phyloP scores from a whole-genome alignment of 2,329 filamentous ascomycete genomes.

The Pestalotiopsis sp. region DNA sequence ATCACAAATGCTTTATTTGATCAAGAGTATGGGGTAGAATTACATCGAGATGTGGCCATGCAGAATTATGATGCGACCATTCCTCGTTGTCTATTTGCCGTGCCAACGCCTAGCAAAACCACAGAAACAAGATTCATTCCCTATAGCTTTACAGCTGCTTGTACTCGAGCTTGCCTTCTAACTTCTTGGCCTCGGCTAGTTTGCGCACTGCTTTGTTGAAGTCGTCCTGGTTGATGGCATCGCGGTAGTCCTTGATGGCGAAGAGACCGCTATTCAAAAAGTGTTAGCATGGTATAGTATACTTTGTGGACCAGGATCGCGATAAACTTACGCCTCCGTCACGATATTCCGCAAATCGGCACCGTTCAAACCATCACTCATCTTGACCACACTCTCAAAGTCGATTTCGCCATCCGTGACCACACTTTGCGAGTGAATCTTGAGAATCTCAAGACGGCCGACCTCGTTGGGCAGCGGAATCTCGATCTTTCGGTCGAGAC shows the following conservation, averaged over 20 bases:
- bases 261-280: slow-evolving; percentile 75
- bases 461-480: slow-evolving; percentile 97
- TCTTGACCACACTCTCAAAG: slow-evolving; percentile 99
- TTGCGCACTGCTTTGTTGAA: slow-evolving; percentile 99
- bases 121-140: not conserved
- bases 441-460: slow-evolving; percentile 92
- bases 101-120: not conserved
- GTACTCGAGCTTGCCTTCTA: slow-evolving; percentile 98
- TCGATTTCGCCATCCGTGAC: slow-evolving; percentile 93
- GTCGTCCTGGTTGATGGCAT: slow-evolving; percentile 95
- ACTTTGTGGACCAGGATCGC: not conserved
- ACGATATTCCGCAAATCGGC: slow-evolving; percentile 97
- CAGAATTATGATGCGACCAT: not conserved
- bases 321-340: slow-evolving; percentile 83
- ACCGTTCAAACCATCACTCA: slow-evolving; percentile 97
- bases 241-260: slow-evolving; percentile 97
- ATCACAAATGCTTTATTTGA: not conserved
- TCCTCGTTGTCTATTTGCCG: slow-evolving; percentile 7
- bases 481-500: slow-evolving; percentile 96
- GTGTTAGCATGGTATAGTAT: slow-evolving; percentile 8
- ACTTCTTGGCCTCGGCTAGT: slow-evolving; percentile 95
- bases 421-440: slow-evolving; percentile 90
- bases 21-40: slow-evolving; percentile 7
- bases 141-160: slow-evolving; percentile 73
- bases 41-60: slow-evolving; percentile 11